Conservation (phyloP, 2,329 filamentous ascomycete species). For the Pyrenophora graminea region DNA sequence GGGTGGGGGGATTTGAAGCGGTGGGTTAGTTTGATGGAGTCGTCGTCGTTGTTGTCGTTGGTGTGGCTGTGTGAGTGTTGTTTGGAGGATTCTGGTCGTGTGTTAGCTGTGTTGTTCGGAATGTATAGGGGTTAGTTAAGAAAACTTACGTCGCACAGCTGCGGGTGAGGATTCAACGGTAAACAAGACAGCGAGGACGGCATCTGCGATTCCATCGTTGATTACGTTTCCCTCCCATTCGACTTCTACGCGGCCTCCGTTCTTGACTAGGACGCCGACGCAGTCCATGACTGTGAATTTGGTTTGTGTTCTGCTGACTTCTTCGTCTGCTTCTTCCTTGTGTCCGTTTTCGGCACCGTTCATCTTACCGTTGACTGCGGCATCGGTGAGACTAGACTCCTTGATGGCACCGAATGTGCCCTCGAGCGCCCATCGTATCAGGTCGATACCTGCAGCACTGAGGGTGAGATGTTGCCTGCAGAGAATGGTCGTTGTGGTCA, state of each 20-base stretch:
- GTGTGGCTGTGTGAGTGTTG: constrained; percentile 36
- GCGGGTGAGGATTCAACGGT: constrained; percentile 93
- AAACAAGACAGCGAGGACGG: constrained; percentile 88
- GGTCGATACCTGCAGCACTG: constrained; percentile 83
- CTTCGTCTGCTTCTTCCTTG: constrained; percentile 66
- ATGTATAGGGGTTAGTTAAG: constrained; percentile 8
- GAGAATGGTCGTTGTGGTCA: constrained; percentile 91
- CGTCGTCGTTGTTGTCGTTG: constrained; percentile 12
- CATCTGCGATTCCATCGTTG: constrained; percentile 97
- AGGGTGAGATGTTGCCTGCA: constrained; percentile 91
- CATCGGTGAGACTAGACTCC: constrained; percentile 41
- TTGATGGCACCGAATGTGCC: constrained; percentile 85
- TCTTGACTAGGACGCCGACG: constrained; percentile 77
- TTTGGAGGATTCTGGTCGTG: constrained; percentile 41
- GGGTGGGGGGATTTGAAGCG: constrained; percentile 59
- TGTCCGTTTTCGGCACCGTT: constrained; percentile 44
- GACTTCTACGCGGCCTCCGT: constrained; percentile 79
- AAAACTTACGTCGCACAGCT: constrained; percentile 80
- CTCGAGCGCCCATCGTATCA: constrained; percentile 92
- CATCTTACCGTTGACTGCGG: constrained; percentile 41
- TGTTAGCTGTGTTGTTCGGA: constrained; percentile 8
- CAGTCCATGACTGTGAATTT: constrained; percentile 83
- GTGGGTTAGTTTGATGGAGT: constrained; percentile 18
- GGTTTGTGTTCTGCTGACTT: constrained; percentile 59
- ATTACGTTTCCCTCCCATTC: constrained; percentile 99